Conservation (phyloP, 768 basidiomycete species). For the Rhodotorula taiwanensis region DNA sequence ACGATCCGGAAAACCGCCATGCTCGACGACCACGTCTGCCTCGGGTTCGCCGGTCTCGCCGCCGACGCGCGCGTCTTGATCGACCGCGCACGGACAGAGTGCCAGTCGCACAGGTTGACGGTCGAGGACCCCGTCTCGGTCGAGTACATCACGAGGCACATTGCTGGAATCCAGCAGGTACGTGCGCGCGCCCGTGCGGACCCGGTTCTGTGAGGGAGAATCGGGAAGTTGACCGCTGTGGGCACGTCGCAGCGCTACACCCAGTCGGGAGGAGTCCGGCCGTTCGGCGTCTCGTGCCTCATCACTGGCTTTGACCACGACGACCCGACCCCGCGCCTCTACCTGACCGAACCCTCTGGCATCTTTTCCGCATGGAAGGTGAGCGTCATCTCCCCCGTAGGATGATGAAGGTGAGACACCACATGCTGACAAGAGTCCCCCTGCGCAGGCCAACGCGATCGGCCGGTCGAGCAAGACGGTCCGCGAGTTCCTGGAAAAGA, state of each 20-base stretch:
- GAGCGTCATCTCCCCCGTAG: conserved; percentile 38
- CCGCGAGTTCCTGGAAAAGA: conserved; percentile 96
- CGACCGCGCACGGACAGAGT: conserved; percentile 95
- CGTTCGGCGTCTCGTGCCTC: conserved; percentile 94
- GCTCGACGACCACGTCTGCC: conserved; percentile 94
- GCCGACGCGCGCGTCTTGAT: conserved; percentile 96
- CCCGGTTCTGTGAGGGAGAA: not conserved
- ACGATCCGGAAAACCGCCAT: conserved; percentile 97
- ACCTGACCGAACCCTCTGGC: conserved; percentile 95
- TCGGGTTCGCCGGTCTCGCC: conserved; percentile 95
- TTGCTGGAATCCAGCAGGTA: conserved; percentile 98
- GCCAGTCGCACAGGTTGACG: conserved; percentile 90
- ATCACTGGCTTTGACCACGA: conserved; percentile 96
- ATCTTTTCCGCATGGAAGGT: conserved; percentile 99
- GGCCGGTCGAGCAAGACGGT: conserved; percentile 97
- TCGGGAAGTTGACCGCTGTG: not conserved
- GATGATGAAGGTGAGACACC: too few species aligned
- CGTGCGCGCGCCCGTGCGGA: conserved; percentile 27
- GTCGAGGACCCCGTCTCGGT: conserved; percentile 98
- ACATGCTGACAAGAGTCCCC: too few species aligned
- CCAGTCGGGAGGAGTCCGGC: conserved; percentile 95
- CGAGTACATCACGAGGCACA: conserved; percentile 95
- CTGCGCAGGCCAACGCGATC: conserved; percentile 80
- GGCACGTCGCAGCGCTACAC: conserved; percentile 67
- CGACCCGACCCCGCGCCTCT: conserved; percentile 72